A percentile compares a stretch with the other conserved stretches of the same genome.
phyloP scores from a whole-genome alignment of 2,329 filamentous ascomycete genomes.

The Onygenales sp. region DNA sequence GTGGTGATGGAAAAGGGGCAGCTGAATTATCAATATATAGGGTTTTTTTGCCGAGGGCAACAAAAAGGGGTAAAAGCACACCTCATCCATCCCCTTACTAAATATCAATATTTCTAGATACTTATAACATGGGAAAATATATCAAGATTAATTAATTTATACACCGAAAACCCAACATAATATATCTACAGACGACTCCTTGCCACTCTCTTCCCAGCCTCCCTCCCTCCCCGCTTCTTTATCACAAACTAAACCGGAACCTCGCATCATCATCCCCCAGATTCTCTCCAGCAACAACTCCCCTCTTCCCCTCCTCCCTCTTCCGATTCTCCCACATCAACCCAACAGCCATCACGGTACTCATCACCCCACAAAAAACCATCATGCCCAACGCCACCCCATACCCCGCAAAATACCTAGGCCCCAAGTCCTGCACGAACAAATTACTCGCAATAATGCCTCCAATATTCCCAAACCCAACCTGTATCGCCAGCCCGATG shows the following conservation, averaged over 20 bases:
- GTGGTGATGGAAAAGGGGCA: too few relatives aligned
- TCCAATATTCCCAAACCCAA: slow-evolving; percentile 58
- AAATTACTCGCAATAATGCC: slow-evolving; percentile 49
- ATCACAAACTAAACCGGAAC: slow-evolving; percentile 24
- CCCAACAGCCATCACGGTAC: slow-evolving; percentile 17
- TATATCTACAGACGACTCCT: too few relatives aligned
- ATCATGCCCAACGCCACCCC: slow-evolving; percentile 24
- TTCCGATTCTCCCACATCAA: slow-evolving; percentile 21
- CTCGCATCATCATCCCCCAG: slow-evolving; percentile 26
- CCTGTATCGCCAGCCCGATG: slow-evolving; percentile 55
- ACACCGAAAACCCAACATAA: too few relatives aligned
- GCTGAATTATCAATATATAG: too few relatives aligned
- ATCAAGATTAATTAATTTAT: too few relatives aligned
- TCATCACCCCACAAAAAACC: slow-evolving; percentile 18
- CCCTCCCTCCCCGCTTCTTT: background rate
- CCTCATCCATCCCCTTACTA: too few relatives aligned
- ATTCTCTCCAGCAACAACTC: slow-evolving; percentile 16
- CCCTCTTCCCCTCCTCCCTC: slow-evolving; percentile 16
- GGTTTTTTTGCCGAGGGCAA: too few relatives aligned
- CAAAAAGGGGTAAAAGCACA: too few relatives aligned
- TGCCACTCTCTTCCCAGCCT: background rate
- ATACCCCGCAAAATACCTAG: slow-evolving; percentile 30
- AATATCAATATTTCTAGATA: too few relatives aligned
- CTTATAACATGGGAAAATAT: too few relatives aligned
- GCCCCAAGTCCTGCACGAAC: slow-evolving; percentile 26